Evolutionary conservation across 306 rosid genomes (phyloP).

Genomic region (Gastrolobium villosum): DNA sequence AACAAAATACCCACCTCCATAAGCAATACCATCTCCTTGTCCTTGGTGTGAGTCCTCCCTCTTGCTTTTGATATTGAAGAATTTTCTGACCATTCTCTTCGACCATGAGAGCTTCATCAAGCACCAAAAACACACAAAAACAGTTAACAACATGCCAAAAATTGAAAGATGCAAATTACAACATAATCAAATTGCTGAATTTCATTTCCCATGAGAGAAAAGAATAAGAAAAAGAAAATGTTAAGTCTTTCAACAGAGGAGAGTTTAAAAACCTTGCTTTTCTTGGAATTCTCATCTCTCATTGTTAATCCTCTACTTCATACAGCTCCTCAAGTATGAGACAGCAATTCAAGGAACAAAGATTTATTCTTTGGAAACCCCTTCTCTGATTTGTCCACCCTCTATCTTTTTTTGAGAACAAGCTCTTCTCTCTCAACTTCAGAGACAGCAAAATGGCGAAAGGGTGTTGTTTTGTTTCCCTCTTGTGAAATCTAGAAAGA

Average conservation of each 20-base stretch:
- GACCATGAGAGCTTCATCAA: conserved; percentile 97
- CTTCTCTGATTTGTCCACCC: conserved; percentile 36
- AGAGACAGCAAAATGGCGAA: conserved; percentile 38
- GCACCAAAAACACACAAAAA: conserved; percentile 47
- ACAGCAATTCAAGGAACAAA: conserved; percentile 39
- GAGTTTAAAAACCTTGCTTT: conserved; percentile 81
- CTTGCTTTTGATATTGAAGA: conserved; percentile 95
- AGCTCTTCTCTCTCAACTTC: conserved; percentile 39
- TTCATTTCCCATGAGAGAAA: conserved; percentile 39
- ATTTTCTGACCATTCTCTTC: conserved; percentile 97
- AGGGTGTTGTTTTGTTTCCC: conserved; percentile 33
- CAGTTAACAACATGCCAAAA: conserved; percentile 46
- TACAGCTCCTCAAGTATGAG: conserved; percentile 58
- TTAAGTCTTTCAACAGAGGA: conserved; percentile 23
- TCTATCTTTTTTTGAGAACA: conserved; percentile 42
- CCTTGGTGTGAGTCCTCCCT: conserved; percentile 79
- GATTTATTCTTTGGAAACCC: conserved; percentile 13
- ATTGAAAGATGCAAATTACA: conserved; percentile 30
- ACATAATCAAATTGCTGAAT: conserved; percentile 38
- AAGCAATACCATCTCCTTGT: conserved; percentile 67
- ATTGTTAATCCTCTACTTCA: conserved; percentile 86
- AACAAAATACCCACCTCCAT: conserved; percentile 67
- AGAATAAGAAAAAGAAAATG: background rate
- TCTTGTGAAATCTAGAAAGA: conserved; percentile 32
- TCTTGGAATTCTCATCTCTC: conserved; percentile 84